A percentile compares a stretch with the other conserved stretches of the same genome.
phyloP scores from a whole-genome alignment of 768 basidiomycete species.

The Mycena capillaripes region DNA sequence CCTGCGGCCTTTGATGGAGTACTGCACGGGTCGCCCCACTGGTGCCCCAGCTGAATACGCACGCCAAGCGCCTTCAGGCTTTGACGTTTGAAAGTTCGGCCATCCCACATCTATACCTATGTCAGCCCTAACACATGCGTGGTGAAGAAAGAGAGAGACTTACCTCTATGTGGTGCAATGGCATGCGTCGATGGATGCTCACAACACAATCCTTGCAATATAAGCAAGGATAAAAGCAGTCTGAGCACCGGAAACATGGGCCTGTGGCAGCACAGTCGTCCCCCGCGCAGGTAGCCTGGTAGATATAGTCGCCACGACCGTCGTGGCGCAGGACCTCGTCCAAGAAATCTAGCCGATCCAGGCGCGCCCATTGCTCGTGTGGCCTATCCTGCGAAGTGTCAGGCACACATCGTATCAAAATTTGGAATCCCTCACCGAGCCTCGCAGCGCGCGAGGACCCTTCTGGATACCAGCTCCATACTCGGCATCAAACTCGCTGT shows the following conservation, averaged over 20 bases:
- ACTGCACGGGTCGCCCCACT: background rate
- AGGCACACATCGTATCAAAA: background rate
- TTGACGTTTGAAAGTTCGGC: background rate
- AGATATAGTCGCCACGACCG: background rate
- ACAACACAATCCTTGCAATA: background rate
- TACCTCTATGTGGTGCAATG: constrained; percentile 29
- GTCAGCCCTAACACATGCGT: too few species aligned
- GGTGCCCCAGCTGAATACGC: background rate
- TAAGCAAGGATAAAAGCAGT: background rate
- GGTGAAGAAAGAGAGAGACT: background rate
- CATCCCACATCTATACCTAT: background rate
- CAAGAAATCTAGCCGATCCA: background rate
- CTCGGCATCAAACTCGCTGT: background rate
- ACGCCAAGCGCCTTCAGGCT: background rate
- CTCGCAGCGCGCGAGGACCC: background rate
- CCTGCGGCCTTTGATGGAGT: background rate
- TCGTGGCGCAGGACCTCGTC: background rate
- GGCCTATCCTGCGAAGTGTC: background rate
- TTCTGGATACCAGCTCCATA: background rate
- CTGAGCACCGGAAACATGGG: background rate
- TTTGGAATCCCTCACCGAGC: background rate
- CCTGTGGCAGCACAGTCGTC: background rate
- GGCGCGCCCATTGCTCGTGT: background rate
- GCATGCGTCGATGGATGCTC: background rate
- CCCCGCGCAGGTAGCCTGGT: background rate